Percentiles rank a stretch among this genome's conserved stretches.
phyloP scores from a whole-genome alignment of 2,329 filamentous ascomycete species.

The Fusarium nygamai region DNA sequence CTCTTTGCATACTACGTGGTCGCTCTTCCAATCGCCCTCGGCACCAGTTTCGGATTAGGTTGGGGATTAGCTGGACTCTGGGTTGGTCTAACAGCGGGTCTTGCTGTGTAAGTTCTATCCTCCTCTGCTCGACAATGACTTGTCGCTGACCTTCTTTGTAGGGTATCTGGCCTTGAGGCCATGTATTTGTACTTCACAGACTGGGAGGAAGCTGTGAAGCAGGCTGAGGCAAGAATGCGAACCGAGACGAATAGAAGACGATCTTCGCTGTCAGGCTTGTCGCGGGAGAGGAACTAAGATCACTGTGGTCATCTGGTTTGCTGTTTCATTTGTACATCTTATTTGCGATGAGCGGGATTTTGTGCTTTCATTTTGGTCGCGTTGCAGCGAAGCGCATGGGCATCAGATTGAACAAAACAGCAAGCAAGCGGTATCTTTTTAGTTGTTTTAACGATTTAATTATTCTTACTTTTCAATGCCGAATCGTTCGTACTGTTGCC shows the following conservation, averaged over 20 bases:
- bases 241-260: constrained; percentile 26
- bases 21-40: constrained; percentile 83
- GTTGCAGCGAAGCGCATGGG: not conserved
- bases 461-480: no score
- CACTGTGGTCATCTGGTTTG: rapidly evolving
- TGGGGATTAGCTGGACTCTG: constrained; percentile 85
- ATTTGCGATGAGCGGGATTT: rapidly evolving
- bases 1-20: constrained; percentile 87
- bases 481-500: no score
- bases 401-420: not conserved
- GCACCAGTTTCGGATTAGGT: constrained; percentile 75
- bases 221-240: constrained; percentile 37
- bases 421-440: not conserved
- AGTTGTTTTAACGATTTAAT: no score
- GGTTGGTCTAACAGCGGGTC: constrained; percentile 78
- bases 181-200: constrained; percentile 35
- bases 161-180: constrained; percentile 30
- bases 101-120: constrained; percentile 62
- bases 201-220: constrained; percentile 37
- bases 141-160: rapidly evolving
- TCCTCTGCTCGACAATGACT: rapidly evolving
- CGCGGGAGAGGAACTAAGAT: not conserved
- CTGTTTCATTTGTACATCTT: not conserved
- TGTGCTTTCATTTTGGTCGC: not conserved
- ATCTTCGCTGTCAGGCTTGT: constrained; percentile 6